Base-by-base conservation (phyloP, 495 filamentous ascomycete species). In the Podospora comata region DNA sequence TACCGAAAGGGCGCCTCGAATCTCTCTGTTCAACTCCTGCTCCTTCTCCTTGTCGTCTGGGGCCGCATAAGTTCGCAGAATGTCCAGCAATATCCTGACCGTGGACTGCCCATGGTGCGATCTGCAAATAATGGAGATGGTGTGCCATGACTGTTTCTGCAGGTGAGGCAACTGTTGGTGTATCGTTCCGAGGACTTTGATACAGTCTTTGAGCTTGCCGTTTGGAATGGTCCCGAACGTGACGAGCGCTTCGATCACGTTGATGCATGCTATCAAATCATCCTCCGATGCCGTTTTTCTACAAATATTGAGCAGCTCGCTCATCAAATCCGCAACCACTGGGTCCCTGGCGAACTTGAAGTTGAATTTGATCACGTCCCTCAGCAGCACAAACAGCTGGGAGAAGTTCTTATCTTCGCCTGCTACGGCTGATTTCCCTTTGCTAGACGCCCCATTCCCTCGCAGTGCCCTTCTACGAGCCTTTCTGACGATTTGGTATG, bases 351-450 rank as follows among this genome's bases (percentile, higher is more conserved):
- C 90, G 32, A 89, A 85, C 67, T 89, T 91, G 75, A 89, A 90
- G 77, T 93, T 94, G 78, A 94, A 90, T 71, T 90, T 93, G 78
- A 95, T 89, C 67, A 95, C 80, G 72, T 93, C 88, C n/a, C 88
- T 87, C 30, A 91, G 84, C 60, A 93, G 91, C 60, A 85, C 82
- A 72, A 96, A 91, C 6, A 96, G 79, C 65, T 87, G 84, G 57
- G 83, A 83, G 53, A 97, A 79, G 70, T 86, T 87, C 59, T 84
- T 85, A 68, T 92, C 91, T 70, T 94, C 91, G 60, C 83, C 83
- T 48, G 84, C 80, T 19, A 77, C 76, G 26, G 81, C 74, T 0
- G 78, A 74, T 69, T 87, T 89, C 30, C 75, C 80, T 68, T 87
- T 89, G 54, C 76, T 57, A 7, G 67, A 28, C 60, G 64, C 72